phyloP scores from a whole-genome alignment of 2,329 filamentous ascomycete species.

The Leptographium lundbergii region DNA sequence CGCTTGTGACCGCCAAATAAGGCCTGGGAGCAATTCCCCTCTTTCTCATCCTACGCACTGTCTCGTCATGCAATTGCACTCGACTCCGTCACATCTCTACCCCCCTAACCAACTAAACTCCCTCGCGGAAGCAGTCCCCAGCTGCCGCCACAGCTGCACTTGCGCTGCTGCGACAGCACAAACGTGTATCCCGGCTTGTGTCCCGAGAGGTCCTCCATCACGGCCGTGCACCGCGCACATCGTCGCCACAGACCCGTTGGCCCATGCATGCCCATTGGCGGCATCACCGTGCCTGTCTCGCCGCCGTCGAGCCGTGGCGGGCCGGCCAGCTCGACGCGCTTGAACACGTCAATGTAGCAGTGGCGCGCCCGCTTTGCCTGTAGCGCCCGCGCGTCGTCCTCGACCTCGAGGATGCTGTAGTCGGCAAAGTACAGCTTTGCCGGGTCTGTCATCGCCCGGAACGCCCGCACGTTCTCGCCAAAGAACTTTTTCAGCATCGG shows the following conservation, averaged over 20 bases:
- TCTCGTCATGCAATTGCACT: too few species aligned
- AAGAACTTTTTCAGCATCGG: slow-evolving; percentile 55
- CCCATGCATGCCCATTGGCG: slow-evolving; percentile 26
- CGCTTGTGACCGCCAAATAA: too few species aligned
- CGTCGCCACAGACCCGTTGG: slow-evolving; percentile 25
- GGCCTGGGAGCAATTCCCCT: too few species aligned
- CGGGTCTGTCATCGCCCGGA: slow-evolving; percentile 49
- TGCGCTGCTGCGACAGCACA: slow-evolving; percentile 40
- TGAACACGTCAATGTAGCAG: slow-evolving; percentile 42
- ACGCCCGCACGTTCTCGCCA: slow-evolving; percentile 40
- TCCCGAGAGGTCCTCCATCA: slow-evolving; percentile 49
- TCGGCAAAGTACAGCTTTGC: slow-evolving; percentile 62
- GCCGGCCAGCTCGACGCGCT: slow-evolving; percentile 36
- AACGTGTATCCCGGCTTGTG: slow-evolving; percentile 38
- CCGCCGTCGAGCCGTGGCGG: not conserved
- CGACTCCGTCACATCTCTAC: too few species aligned
- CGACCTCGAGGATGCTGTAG: slow-evolving; percentile 55
- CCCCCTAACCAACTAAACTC: slow-evolving; percentile 4
- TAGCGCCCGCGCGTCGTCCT: slow-evolving; percentile 40
- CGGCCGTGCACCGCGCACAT: slow-evolving; percentile 47
- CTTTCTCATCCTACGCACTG: not conserved
- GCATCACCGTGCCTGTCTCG: not conserved
- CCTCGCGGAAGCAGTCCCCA: slow-evolving; percentile 31
- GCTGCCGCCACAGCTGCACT: slow-evolving; percentile 41
- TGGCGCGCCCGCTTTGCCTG: slow-evolving; percentile 23